These are phyloP conservation scores for Cokeromyces recurvatus DNA, from an alignment of 371 early-diverging fungal species.

Conservation along the genomic window DNA sequence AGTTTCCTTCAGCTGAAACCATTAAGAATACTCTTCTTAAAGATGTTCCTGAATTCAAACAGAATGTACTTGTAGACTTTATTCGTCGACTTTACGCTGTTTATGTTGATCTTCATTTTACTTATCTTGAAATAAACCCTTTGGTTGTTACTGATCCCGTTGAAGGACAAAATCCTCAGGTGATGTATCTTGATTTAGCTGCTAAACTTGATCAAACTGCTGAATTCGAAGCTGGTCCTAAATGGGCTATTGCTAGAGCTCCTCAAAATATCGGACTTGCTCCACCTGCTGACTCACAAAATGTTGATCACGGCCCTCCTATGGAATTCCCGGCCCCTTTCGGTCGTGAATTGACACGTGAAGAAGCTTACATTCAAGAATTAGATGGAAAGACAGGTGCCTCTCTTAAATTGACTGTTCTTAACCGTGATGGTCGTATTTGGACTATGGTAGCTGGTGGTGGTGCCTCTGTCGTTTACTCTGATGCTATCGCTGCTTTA, in stretches of 20 bases:
- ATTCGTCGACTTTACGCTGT: conserved; percentile 89
- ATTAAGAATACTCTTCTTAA: conserved; percentile 66
- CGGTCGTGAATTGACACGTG: conserved; percentile 92
- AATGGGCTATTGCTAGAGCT: conserved; percentile 81
- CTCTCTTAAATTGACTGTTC: conserved; percentile 92
- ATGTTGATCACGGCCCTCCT: conserved; percentile 75
- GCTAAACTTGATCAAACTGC: conserved; percentile 98
- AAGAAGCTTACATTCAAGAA: conserved; percentile 96
- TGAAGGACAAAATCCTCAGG: conserved; percentile 57
- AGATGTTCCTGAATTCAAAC: conserved; percentile 68
- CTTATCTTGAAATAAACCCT: conserved; percentile 98
- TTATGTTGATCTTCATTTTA: conserved; percentile 94
- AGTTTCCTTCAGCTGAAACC: conserved; percentile 58
- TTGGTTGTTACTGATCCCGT: conserved; percentile 84
- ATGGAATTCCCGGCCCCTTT: conserved; percentile 98
- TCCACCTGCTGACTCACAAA: conserved; percentile 32
- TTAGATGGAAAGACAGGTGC: conserved; percentile 98
- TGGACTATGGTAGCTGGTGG: conserved; percentile 99
- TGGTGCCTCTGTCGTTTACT: conserved; percentile 95
- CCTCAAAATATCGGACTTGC: conserved; percentile 55
- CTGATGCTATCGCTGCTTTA: conserved; percentile 95
- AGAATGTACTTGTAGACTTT: conserved; percentile 85
- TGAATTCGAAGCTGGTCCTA: conserved; percentile 92
- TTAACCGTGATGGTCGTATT: conserved; percentile 91
- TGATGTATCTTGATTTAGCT: conserved; percentile 93